phyloP scores from a whole-genome alignment of 768 basidiomycete genomes.

The Clathrus columnatus region DNA sequence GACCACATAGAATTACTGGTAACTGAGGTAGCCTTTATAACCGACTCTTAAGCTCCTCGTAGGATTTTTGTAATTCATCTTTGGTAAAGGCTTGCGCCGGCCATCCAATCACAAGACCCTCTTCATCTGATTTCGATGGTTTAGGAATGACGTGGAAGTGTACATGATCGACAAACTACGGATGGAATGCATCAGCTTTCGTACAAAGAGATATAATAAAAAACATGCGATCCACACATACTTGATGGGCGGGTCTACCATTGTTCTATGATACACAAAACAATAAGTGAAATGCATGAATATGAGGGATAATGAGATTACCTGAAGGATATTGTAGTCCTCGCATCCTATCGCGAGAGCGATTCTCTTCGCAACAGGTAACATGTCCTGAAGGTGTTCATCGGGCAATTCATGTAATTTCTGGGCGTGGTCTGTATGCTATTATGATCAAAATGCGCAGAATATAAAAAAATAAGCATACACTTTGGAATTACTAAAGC shows the following conservation, averaged over 20 bases:
- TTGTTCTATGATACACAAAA: constrained; percentile 33
- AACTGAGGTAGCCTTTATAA: no score
- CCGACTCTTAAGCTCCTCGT: constrained; percentile 6
- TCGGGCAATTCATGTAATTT: constrained; percentile 36
- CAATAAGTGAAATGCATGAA: no score
- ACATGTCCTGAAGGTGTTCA: constrained; percentile 27
- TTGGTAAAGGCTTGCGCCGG: constrained; percentile 34
- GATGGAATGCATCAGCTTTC: not conserved
- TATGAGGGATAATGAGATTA: not conserved
- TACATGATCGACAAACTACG: constrained; percentile 29
- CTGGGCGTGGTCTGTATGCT: constrained; percentile 28
- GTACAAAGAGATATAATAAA: not conserved
- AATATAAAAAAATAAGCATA: constrained; percentile 15
- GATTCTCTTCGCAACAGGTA: constrained; percentile 29
- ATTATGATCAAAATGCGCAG: not conserved
- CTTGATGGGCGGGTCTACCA: constrained; percentile 30
- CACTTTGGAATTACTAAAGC: constrained; percentile 40
- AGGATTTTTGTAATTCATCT: not conserved
- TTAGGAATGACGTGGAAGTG: constrained; percentile 40
- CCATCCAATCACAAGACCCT: constrained; percentile 61
- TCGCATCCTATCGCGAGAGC: constrained; percentile 23
- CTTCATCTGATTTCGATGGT: constrained; percentile 26
- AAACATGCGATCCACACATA: not conserved
- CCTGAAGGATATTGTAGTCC: constrained; percentile 36
- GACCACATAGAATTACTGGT: no score